Evolutionary conservation across 2,329 filamentous ascomycete species (phyloP), one percentile per base, ranked within the genome.

Genomic region (Verticillium dahliae): DNA sequence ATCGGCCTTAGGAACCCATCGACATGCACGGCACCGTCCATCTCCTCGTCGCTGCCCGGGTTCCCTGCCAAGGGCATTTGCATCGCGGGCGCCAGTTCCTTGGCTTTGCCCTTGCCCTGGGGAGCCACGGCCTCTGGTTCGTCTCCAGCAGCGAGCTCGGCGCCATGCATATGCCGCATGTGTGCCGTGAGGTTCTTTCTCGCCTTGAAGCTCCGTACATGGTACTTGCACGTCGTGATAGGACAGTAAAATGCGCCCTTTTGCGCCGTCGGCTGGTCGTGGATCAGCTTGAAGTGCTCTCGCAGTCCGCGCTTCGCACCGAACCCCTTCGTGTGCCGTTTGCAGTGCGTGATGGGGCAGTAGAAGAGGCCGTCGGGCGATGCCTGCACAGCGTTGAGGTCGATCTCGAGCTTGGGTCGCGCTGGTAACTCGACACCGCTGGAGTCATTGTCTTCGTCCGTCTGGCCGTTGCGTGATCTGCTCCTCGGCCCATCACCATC

Each of bases 1-100:
- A 90, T 79, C 4, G 82, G 81, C 68, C 78, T 77, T 67, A 91
- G 66, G 68, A 89, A 91, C 0, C 88, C 85, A 71, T 91, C 88
- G 1, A 85, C 81, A 67, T 90, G 88, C 22, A 90, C 85, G 0
- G 80, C 87, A 0, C 87, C 88, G 9, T 79, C 66, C 67, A 85
- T 81, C 67, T 86, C 84, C 61, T 81, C 82, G 67, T 78, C 81
- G 62, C 80, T 76, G 22, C 76, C 75, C 37, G 70, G 15, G 6
- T 9, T 60, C 70, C 73, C 6, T n/a, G 22, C 18, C 9, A 4
- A 11, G 3, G 45, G 45, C 33, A 73, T 74, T n/a, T 27, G 15
- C 31, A 31, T 56, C 27, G 15, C 33, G 18, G 18, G 45, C 2
- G n/a, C 11, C 45, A 11, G 45, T 18, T 50, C 45, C 45, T 10